Percentiles rank a stretch among this genome's conserved stretches.
Evolutionary conservation across 306 rosid species (phyloP).

Genomic region (Sindora glabra): DNA sequence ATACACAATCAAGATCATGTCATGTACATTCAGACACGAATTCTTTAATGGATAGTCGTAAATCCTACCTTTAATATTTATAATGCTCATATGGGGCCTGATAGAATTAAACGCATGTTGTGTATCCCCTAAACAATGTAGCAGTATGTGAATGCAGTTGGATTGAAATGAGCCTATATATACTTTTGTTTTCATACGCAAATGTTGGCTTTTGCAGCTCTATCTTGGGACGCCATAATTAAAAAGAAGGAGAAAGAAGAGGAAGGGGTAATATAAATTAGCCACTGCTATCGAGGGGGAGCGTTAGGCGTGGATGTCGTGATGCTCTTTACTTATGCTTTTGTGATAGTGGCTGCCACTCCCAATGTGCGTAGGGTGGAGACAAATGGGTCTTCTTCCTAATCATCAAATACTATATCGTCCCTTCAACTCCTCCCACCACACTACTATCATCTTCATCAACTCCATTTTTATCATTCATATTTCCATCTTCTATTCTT

Average conservation of each 20-base stretch:
- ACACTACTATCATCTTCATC: constrained; percentile 8
- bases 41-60: too few species aligned
- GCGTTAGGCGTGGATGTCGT: constrained; percentile 47
- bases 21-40: too few species aligned
- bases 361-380: constrained; percentile 42
- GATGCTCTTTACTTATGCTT: constrained; percentile 22
- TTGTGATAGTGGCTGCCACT: constrained; percentile 46
- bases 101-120: neutral
- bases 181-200: neutral
- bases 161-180: neutral
- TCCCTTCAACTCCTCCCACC: constrained; percentile 9
- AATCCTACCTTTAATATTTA: too few species aligned
- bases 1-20: too few species aligned
- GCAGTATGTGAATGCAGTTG: neutral
- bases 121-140: constrained; percentile 2
- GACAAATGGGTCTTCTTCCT: constrained; percentile 54
- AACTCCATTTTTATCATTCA: neutral
- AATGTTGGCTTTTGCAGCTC: constrained; percentile 3
- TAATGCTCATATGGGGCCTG: neutral
- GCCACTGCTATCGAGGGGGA: constrained; percentile 61
- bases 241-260: constrained; percentile 40
- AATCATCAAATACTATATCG: constrained; percentile 39
- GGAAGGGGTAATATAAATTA: constrained; percentile 11
- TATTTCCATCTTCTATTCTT: neutral
- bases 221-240: constrained; percentile 70